Evolutionary conservation across 768 basidiomycete species (phyloP), one percentile per base, ranked within the genome.

Genomic region (Auricularia cornea): DNA sequence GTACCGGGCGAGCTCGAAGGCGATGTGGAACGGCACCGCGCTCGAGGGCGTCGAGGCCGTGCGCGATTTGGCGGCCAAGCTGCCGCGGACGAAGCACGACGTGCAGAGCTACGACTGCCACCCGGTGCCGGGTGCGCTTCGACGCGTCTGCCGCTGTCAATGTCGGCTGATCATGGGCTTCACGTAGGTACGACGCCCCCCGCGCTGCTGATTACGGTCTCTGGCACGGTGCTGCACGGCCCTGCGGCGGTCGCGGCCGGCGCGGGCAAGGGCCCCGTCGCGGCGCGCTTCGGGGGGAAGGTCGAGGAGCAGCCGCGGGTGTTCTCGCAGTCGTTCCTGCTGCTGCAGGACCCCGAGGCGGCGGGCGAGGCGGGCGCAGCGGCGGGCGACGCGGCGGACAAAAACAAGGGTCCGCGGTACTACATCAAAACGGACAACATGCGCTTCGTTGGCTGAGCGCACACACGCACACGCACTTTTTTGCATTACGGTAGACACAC

Each of bases 31-130:
- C 67, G 92, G 92, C 16, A 89, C 83, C 63, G 88, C 89, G 3
- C 86, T 86, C 63, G 84, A 88, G 66, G 92, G 92, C 3, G 73
- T 79, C 5, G 87, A 87, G 26, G 89, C 87, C 2, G 77, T 93
- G 56, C 81, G 80, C 62, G 79, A 84, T 63, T 80, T 92, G 51
- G 79, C 91, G 28, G 75, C 82, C 66, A 83, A 83, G 60, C 91
- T 91, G 86, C 90, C 90, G 2, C 77, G 78, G 23, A 48, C 44
- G 44, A 48, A 85, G 67, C 92, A 94, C 68, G 92, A 94, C 64
- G 81, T 94, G 23, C 88, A 90, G 72, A 91, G 89, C 20, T 92
- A 91, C 66, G 92, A 94, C 71, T 94, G 92, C 68, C 92, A 94
- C 72, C 89, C 92, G 38, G 91, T 94, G 64, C 89, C 90, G 74